These are phyloP conservation scores for Fusarium algeriense DNA, from an alignment of 2,329 filamentous ascomycete species.

Conservation along the genomic window DNA sequence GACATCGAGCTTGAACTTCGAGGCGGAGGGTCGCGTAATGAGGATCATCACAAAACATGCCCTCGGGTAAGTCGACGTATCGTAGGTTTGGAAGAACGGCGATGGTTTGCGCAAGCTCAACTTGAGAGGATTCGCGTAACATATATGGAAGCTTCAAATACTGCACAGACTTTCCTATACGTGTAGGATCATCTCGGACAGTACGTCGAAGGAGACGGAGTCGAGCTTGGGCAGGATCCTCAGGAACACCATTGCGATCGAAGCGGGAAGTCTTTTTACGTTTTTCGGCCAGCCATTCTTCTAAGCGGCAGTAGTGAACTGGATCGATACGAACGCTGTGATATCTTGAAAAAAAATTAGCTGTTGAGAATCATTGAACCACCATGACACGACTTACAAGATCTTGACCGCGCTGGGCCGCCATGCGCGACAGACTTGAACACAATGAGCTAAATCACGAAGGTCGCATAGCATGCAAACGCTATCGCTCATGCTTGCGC, in stretches of 20 bases:
- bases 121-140: conserved; percentile 88
- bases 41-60: conserved; percentile 84
- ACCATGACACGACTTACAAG: conserved; percentile 66
- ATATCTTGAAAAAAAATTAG: conserved; percentile 68
- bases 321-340: conserved; percentile 91
- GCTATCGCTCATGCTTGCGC: conserved; percentile 72
- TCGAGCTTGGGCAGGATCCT: conserved; percentile 82
- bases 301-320: conserved; percentile 93
- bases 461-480: conserved; percentile 95
- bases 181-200: conserved; percentile 79
- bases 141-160: conserved; percentile 94
- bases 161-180: conserved; percentile 76
- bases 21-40: conserved; percentile 81
- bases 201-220: conserved; percentile 84
- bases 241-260: conserved; percentile 81
- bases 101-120: conserved; percentile 86
- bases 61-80: conserved; percentile 92
- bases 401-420: conserved; percentile 61
- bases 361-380: conserved; percentile 2
- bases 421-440: conserved; percentile 81
- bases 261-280: conserved; percentile 81
- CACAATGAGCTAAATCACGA: conserved; percentile 86
- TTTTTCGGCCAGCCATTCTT: conserved; percentile 82
- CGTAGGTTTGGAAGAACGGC: conserved; percentile 86
- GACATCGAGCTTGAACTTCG: conserved; percentile 86